phyloP scores from a whole-genome alignment of 2,329 filamentous ascomycete species.

The Atkinsonella hypoxylon region DNA sequence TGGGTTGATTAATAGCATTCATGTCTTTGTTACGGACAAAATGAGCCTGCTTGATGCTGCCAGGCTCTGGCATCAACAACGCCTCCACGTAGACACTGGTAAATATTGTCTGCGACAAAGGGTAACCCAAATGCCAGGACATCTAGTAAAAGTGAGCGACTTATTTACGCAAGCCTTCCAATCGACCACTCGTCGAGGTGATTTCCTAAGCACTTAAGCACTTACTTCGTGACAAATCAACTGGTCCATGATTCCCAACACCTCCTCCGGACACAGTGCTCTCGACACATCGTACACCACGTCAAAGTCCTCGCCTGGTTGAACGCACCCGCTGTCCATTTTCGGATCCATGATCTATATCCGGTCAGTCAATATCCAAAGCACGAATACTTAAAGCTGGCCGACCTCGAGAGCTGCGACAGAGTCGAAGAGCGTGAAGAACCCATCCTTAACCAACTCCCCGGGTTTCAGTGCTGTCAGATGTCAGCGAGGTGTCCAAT shows the following conservation, averaged over 20 bases:
- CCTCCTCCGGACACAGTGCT: slow-evolving; percentile 60
- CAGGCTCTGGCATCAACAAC: slow-evolving; percentile 60
- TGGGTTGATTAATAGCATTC: slow-evolving; percentile 25
- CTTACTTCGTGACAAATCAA: slow-evolving; percentile 75
- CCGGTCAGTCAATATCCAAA: not conserved
- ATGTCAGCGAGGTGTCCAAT: slow-evolving; percentile 14
- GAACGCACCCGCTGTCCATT: slow-evolving; percentile 89
- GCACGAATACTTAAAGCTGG: not conserved
- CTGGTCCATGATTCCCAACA: slow-evolving; percentile 90
- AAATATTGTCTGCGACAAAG: slow-evolving; percentile 86
- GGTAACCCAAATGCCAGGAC: slow-evolving; percentile 95
- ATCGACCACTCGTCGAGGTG: not conserved
- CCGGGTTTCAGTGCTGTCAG: slow-evolving; percentile 59
- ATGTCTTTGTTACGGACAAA: slow-evolving; percentile 35
- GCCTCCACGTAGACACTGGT: slow-evolving; percentile 85
- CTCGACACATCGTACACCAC: slow-evolving; percentile 66
- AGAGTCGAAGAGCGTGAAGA: slow-evolving; percentile 87
- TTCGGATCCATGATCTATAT: slow-evolving; percentile 95
- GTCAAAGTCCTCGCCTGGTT: slow-evolving; percentile 68
- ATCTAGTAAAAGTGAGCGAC: slow-evolving; percentile 41
- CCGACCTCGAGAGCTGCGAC: slow-evolving; percentile 71
- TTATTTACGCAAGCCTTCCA: too few relatives aligned
- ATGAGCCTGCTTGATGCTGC: slow-evolving; percentile 49
- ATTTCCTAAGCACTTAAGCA: slow-evolving; percentile 7
- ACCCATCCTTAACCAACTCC: slow-evolving; percentile 84